Evolutionary conservation across 768 basidiomycete genomes (phyloP).

Genomic region (Mycena epipterygia): DNA sequence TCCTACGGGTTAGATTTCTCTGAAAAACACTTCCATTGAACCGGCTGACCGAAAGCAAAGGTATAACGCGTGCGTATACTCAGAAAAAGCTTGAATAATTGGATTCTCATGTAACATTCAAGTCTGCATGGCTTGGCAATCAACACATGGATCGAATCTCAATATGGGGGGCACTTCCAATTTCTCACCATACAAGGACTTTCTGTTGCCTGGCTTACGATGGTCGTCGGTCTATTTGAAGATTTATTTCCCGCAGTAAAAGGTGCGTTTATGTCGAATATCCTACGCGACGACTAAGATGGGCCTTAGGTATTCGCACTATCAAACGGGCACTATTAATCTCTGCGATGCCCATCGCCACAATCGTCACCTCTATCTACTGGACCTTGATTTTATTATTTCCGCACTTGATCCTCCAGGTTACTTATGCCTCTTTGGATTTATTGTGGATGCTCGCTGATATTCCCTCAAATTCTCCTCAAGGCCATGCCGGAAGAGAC

Average conservation of each 20-base stretch:
- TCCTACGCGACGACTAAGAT: conserved; percentile 13
- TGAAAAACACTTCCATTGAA: not conserved
- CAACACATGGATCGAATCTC: conserved; percentile 51
- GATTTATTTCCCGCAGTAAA: conserved; percentile 49
- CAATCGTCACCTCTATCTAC: conserved; percentile 68
- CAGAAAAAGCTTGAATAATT: not conserved
- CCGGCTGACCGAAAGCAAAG: conserved; percentile 1
- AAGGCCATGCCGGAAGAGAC: conserved; percentile 42
- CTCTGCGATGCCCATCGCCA: conserved; percentile 71
- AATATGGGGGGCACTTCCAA: conserved; percentile 76
- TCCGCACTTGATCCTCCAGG: conserved; percentile 70
- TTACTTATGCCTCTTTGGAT: not conserved
- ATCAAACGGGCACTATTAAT: conserved; percentile 73
- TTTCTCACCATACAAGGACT: conserved; percentile 85
- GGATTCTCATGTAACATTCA: conserved; percentile 1
- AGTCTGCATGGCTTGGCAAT: conserved; percentile 44
- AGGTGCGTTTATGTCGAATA: conserved; percentile 40
- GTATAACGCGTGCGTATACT: conserved; percentile 22
- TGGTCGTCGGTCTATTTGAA: conserved; percentile 49
- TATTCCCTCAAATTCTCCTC: conserved; percentile 51
- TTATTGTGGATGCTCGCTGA: too few species aligned
- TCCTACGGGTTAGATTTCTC: conserved; percentile 47
- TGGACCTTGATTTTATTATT: conserved; percentile 72
- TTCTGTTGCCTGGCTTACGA: conserved; percentile 50
- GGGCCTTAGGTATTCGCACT: conserved; percentile 50